Evolutionary conservation across 352 stramenopile species (phyloP), one percentile per base, ranked within the genome.

Genomic region (Phytophthora kernoviae): DNA sequence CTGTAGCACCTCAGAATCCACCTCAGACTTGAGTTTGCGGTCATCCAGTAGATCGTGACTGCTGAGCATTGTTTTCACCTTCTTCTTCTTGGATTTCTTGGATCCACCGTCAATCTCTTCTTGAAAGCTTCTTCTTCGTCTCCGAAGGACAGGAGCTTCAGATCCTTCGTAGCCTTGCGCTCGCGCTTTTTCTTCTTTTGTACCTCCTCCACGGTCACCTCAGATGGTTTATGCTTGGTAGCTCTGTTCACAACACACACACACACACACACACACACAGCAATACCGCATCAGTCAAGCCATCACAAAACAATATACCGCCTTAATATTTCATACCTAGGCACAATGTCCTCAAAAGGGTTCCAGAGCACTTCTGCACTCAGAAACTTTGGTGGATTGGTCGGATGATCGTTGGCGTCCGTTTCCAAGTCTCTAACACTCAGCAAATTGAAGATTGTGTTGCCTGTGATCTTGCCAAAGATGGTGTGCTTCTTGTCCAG

Each of bases 381-480:
- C 22, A 88, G 70, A 43, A 99, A 44, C 24, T 77, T 82, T 2
- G 91, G 78, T 12, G 89, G 71, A 62, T 91, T 69, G 41, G 96
- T 42, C 6, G 91, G 78, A 37, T 89, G 79, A 75, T 97, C 90
- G 47, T 92, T 67, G 5, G 48, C 77, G 59, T 96, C 87, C n/a
- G 88, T 96, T 47, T 96, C 90, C 15, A 94, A 44, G 12, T 97
- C 87, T 2, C 85, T 79, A 6, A 98, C 88, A 32, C 96, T 92
- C 20, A 99, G 61, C 20, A 98, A 73, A 75, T 99, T 99, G 77
- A 99, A 99, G 46, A 99, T 96, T 18, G 97, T 99, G 69, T 98
- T 96, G 20, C 97, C 97, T 4, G 82, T 92, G 58, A 99, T 83
- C 58, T 91, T 91, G 78, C 82, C 83, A 36, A 93, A 93, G 52